These are phyloP conservation scores for Aspergillus sclerotialis DNA, from an alignment of 2,329 filamentous ascomycete genomes.

Conservation along the genomic window DNA sequence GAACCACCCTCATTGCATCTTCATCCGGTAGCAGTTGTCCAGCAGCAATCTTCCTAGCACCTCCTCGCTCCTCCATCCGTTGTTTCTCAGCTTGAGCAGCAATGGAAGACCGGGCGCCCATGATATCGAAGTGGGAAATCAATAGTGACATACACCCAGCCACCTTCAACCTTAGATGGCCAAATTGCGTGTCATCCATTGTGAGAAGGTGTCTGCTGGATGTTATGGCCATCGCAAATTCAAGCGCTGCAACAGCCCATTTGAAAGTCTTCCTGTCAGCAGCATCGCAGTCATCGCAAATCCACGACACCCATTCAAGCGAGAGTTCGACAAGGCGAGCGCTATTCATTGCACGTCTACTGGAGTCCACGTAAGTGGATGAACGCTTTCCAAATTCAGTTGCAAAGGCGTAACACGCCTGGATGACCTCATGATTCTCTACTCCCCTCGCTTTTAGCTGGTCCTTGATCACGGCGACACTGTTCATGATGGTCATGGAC, in stretches of 20 bases:
- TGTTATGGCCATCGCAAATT: constrained; percentile 97
- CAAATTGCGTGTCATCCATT: constrained; percentile 81
- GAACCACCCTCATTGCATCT: constrained; percentile 70
- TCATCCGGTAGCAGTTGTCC: constrained; percentile 70
- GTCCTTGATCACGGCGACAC: constrained; percentile 82
- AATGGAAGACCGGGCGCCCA: constrained; percentile 88
- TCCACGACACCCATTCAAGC: constrained; percentile 95
- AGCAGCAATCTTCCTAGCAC: constrained; percentile 71
- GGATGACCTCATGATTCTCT: constrained; percentile 90
- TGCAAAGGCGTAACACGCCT: constrained; percentile 97
- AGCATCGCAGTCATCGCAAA: constrained; percentile 92
- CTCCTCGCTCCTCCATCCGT: constrained; percentile 70
- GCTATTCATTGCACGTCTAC: constrained; percentile 93
- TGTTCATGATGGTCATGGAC: constrained; percentile 98
- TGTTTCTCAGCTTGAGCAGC: constrained; percentile 93
- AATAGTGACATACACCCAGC: constrained; percentile 95
- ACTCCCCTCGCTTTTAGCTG: constrained; percentile 65
- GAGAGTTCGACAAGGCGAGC: constrained; percentile 88
- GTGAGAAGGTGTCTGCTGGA: constrained; percentile 87
- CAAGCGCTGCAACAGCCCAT: constrained; percentile 91
- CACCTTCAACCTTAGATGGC: constrained; percentile 74
- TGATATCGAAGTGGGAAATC: constrained; percentile 98
- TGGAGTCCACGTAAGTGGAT: constrained; percentile 90
- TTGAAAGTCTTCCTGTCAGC: constrained; percentile 93
- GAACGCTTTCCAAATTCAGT: constrained; percentile 97